Evolutionary conservation across 2,329 filamentous ascomycete species (phyloP).

Genomic region (Ceratocystis alfenasii): DNA sequence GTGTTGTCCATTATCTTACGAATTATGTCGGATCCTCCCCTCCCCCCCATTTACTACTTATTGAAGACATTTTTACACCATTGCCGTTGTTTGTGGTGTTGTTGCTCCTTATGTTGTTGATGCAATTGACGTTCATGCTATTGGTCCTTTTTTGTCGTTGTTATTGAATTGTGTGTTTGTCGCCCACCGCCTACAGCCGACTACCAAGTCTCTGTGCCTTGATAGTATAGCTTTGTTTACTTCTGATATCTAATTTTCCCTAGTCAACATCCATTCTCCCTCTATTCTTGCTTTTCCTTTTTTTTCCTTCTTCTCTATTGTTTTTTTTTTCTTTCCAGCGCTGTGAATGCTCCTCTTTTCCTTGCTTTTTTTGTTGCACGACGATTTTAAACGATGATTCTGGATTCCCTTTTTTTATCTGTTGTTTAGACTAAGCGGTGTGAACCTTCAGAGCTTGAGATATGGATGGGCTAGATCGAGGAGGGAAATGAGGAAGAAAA

Average conservation of each 20-base stretch:
- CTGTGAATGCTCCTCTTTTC: neutral
- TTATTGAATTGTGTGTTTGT: neutral
- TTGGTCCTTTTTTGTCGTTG: neutral
- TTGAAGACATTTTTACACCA: neutral
- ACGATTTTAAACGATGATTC: neutral
- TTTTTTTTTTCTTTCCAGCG: neutral
- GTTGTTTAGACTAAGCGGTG: too few species aligned
- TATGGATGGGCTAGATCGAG: too few species aligned
- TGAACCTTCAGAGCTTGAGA: too few species aligned
- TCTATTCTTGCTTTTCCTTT: neutral
- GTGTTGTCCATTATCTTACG: conserved; percentile 18
- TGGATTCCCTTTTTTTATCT: neutral
- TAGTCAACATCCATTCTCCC: too few species aligned
- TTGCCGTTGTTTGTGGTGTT: neutral
- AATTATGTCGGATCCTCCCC: conserved; percentile 21
- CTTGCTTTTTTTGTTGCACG: too few species aligned
- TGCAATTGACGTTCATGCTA: neutral
- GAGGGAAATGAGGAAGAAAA: too few species aligned
- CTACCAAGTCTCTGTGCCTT: neutral
- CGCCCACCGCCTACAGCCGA: too few species aligned
- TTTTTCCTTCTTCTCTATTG: neutral
- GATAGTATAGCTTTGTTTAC: neutral
- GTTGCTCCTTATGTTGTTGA: neutral
- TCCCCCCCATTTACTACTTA: conserved; percentile 1
- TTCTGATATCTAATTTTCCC: neutral